Evolutionary conservation across 2,329 filamentous ascomycete species (phyloP), one percentile per base, ranked within the genome.

Genomic region (Exophiala xenobiotica): DNA sequence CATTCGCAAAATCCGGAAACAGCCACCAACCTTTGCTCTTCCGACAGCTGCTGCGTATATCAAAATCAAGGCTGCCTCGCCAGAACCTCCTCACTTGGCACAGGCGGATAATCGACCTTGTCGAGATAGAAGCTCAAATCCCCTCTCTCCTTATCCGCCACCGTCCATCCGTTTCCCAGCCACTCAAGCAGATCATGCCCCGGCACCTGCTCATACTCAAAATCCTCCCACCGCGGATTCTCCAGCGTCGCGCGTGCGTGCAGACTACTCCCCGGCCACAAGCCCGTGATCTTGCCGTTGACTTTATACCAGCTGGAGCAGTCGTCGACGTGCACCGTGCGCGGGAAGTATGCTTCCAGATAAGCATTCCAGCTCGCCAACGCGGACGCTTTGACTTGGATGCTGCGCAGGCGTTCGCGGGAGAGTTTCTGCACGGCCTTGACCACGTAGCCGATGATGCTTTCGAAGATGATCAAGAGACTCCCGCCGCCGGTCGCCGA

Each of bases 151-250:
- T 20, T 33, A 18, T 53, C 31, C 5, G 33, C 14, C 9, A 19
- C 11, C 12, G 44, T 50, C 46, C 46, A 53, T 11, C 50, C 51
- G n/a, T 54, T 46, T 1, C 51, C 51, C 19, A 50, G 29, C 46
- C 46, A 54, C 12, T 20, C 39, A 1, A 54, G 46, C 6, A 16
- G 16, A 12, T 35, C 49, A 50, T 70, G 69, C 12, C 38, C 38
- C 7, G 6, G 18, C 3, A 40, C 6, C n/a, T 20, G 20, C 27
- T 64, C 61, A 49, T 70, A 68, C 22, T 64, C 57, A 46, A 60
- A 70, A 48, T 70, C 67, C 40, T 70, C 68, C 68, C 68, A 71
- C 4, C 67, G 62, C 3, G 68, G 68, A 20, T 63, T 49, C 2
- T 58, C 50, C 3, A 69, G 57, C 2, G 59, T 62, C 43, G 68